Evolutionary conservation across 768 basidiomycete species (phyloP).

Genomic region (Suillus placidus): DNA sequence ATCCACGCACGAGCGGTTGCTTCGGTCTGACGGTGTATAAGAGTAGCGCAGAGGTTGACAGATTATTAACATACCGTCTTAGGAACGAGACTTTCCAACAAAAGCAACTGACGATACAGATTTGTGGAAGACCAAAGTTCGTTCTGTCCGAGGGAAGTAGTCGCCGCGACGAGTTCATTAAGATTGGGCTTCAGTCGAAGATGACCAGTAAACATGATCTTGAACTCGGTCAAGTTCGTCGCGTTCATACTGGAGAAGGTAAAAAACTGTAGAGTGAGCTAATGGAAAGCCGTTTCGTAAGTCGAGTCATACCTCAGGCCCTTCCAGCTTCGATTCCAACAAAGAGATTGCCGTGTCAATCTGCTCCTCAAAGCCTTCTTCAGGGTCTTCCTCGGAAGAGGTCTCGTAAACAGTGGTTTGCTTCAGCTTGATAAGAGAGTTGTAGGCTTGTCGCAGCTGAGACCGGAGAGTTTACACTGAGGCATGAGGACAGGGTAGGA

Average conservation of each 20-base stretch:
- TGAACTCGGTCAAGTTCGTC: neutral
- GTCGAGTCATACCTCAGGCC: neutral
- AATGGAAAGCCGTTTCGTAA: neutral
- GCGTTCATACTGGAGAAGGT: neutral
- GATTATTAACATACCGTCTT: neutral
- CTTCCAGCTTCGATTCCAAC: neutral
- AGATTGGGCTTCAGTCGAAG: neutral
- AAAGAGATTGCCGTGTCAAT: neutral
- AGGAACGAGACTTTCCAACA: neutral
- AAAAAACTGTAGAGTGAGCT: neutral
- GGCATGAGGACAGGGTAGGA: neutral
- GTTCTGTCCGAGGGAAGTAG: neutral
- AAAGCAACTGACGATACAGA: neutral
- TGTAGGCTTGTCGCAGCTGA: neutral
- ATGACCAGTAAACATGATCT: neutral
- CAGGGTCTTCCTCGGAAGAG: neutral
- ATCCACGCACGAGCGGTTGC: neutral
- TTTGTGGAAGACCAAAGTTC: neutral
- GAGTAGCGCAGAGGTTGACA: neutral
- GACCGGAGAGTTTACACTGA: neutral
- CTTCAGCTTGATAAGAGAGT: neutral
- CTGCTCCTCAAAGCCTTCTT: neutral
- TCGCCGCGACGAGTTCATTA: neutral
- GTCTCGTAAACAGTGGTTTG: neutral
- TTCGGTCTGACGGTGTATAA: neutral